Evolutionary conservation across 768 basidiomycete species (phyloP).

Genomic region (Royoungia palumana): DNA sequence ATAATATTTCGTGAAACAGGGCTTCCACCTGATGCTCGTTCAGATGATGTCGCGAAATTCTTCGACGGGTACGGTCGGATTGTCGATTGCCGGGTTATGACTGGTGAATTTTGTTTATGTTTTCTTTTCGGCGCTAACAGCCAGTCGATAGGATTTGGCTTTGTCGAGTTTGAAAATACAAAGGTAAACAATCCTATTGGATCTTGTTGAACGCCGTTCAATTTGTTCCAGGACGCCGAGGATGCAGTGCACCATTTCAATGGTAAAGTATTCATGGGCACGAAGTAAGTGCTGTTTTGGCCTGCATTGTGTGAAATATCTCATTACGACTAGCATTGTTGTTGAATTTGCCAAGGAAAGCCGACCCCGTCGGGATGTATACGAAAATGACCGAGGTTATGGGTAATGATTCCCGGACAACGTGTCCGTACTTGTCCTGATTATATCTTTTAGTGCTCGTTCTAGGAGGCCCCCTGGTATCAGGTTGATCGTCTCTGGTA

Average conservation of each 20-base stretch:
- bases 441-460: conserved; percentile 46
- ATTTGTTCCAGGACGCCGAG: conserved; percentile 75
- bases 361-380: conserved; percentile 75
- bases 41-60: conserved; percentile 81
- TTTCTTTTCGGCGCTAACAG: conserved; percentile 12
- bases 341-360: conserved; percentile 96
- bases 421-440: conserved; percentile 11
- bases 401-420: conserved; percentile 40
- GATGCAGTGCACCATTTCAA: conserved; percentile 87
- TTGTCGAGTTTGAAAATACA: conserved; percentile 90
- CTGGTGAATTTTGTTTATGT: conserved; percentile 51
- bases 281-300: conserved; percentile 41
- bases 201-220: conserved; percentile 9
- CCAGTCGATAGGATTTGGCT: conserved; percentile 73
- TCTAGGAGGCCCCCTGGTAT: conserved; percentile 77
- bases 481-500: conserved; percentile 81
- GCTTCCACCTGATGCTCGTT: conserved; percentile 78
- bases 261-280: conserved; percentile 86
- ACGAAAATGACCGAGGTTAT: conserved; percentile 55
- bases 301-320: neutral
- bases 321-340: conserved; percentile 61
- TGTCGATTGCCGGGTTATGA: conserved; percentile 92
- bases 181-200: conserved; percentile 42
- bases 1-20: conserved; percentile 39
- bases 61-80: conserved; percentile 90